phyloP scores from a whole-genome alignment of 371 early-diverging fungal species.

The Capillidium rhysosporum region DNA sequence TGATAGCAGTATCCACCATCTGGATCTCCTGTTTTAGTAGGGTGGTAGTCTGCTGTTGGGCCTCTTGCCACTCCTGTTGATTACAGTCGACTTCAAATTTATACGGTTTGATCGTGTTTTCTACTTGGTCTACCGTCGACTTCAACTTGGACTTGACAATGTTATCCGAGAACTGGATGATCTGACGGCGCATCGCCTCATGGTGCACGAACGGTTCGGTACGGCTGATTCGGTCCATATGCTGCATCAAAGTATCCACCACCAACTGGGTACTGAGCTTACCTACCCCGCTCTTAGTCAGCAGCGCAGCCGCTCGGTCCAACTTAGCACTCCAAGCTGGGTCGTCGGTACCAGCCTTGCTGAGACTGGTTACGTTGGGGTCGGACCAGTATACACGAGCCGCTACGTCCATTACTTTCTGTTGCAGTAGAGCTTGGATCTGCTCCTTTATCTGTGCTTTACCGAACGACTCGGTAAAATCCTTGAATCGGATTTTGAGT shows the following conservation, averaged over 20 bases:
- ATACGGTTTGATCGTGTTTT: constrained; percentile 95
- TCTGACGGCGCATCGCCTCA: constrained; percentile 53
- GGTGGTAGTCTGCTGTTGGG: constrained; percentile 45
- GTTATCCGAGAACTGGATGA: constrained; percentile 61
- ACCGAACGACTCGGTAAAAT: constrained; percentile 72
- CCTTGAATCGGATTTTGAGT: constrained; percentile 80
- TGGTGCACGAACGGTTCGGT: constrained; percentile 74
- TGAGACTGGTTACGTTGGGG: constrained; percentile 37
- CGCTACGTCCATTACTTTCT: constrained; percentile 73
- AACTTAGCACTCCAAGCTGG: constrained; percentile 68
- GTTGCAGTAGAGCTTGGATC: constrained; percentile 74
- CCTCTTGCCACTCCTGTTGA: constrained; percentile 82
- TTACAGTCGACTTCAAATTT: constrained; percentile 91
- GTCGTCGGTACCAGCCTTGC: constrained; percentile 28
- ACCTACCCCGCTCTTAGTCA: constrained; percentile 90
- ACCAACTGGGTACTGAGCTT: constrained; percentile 76
- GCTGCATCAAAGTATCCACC: constrained; percentile 61
- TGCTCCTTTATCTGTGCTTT: constrained; percentile 75
- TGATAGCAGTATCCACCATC: constrained; percentile 45
- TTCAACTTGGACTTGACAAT: constrained; percentile 68
- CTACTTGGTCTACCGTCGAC: constrained; percentile 85
- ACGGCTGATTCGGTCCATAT: constrained; percentile 59
- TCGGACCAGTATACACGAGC: constrained; percentile 85
- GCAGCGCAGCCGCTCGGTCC: constrained; percentile 53
- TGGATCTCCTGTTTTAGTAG: constrained; percentile 59